Evolutionary conservation across 1,284 basidiomycete genomes (phyloP).

Genomic region (Heterobasidion occidentale): DNA sequence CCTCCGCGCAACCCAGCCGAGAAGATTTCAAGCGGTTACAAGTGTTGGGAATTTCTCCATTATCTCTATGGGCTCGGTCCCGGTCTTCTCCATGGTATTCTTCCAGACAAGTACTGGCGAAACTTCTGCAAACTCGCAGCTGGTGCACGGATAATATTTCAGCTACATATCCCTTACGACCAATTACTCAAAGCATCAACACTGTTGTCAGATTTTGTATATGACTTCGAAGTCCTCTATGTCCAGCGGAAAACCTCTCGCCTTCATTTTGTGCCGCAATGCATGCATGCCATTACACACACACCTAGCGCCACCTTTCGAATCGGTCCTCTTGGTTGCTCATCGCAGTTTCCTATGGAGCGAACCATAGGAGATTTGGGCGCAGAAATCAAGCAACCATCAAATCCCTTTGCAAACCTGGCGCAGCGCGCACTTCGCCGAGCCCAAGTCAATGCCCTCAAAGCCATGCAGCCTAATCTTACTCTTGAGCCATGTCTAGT

Average conservation of each 20-base stretch:
- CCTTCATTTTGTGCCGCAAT: constrained; percentile 17
- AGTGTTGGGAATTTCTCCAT: too few relatives aligned
- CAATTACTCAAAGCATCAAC: not conserved
- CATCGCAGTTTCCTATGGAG: constrained; percentile 18
- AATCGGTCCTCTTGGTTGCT: constrained; percentile 12
- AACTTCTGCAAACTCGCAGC: constrained; percentile 16
- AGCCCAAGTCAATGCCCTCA: constrained; percentile 14
- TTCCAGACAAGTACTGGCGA: constrained; percentile 11
- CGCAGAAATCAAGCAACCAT: constrained; percentile 15
- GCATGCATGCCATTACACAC: constrained; percentile 16
- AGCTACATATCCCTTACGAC: constrained; percentile 2
- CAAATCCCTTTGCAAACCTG: constrained; percentile 17
- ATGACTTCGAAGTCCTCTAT: constrained; percentile 17
- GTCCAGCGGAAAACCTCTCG: constrained; percentile 12
- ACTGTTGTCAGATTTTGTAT: constrained; percentile 4
- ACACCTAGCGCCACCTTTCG: constrained; percentile 9
- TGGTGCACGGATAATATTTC: constrained; percentile 9
- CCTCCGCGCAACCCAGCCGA: constrained; percentile 13
- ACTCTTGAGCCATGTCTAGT: not conserved
- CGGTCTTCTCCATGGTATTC: constrained; percentile 10
- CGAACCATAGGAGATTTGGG: constrained; percentile 17
- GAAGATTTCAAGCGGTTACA: too few relatives aligned
- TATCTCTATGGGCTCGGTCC: constrained; percentile 16
- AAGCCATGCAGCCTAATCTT: constrained; percentile 12
- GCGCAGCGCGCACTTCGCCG: constrained; percentile 10